Base-by-base conservation (phyloP, 2,329 filamentous ascomycete genomes). In the Lasiodiplodia gonubiensis region DNA sequence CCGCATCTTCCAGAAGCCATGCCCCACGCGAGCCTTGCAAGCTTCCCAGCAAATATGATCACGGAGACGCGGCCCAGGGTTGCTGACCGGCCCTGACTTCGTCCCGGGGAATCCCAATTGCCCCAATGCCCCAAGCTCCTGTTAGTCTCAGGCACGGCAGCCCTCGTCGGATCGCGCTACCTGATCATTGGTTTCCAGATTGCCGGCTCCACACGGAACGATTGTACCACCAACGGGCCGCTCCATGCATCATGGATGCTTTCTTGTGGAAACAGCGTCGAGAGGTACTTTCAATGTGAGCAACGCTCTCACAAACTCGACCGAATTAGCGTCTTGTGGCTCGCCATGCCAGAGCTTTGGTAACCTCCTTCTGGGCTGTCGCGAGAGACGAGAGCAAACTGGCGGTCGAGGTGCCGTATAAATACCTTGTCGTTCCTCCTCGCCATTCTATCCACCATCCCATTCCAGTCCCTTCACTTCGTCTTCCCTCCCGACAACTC, bases 291-390 rank as follows among this genome's bases (percentile, higher is more conserved):
- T 67, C 46, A 61, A 39, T 61, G 55, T 67, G 65, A 61, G 54
- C 65, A 54, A 27, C 30, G 46, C 54, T 49, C 49, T 60, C 37
- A 67, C 54, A 42, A 37, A 53, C 25, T 53, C 48, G 60, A 67
- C 42, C 21, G 48, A 46, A n/a, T 54, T 67, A 67, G 65, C 64
- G 64, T 37, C 49, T 46, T 67, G 54, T 70, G 84, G 83, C 1
- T 75, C 88, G 11, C 86, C 89, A 75, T 85, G 83, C 69, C 84
- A 42, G 48, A 51, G 27, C 64, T n/a, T 42, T 59, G 52, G 42
- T 37, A 46, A 59, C 64, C 53, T 55, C 53, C 33, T 66, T 39
- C 39, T 23, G 53, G n/a, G 6, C 33, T 35, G 23, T 59, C 42
- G 33, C 53, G 25, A 66, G 52, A 57, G 33, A n/a, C 39, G 23